These are phyloP conservation scores for Adansonia rubrostipa DNA, from an alignment of 441 rosid species.

Conservation along the genomic window DNA sequence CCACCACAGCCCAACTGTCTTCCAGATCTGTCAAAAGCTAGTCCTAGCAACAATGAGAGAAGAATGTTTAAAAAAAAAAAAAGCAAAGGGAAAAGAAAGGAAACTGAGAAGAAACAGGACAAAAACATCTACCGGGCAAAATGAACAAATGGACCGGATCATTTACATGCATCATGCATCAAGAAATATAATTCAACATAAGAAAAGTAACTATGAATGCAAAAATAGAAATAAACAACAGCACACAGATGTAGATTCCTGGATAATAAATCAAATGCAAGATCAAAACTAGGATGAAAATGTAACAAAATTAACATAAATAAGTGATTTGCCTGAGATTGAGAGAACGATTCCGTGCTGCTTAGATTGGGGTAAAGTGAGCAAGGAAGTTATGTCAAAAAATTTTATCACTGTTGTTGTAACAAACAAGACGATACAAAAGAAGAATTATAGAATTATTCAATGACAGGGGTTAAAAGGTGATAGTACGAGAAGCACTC, in stretches of 20 bases:
- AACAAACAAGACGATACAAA: background rate
- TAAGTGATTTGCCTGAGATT: background rate
- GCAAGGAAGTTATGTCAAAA: background rate
- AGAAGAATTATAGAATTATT: background rate
- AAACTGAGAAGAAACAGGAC: background rate
- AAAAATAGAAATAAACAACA: background rate
- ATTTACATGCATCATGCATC: conserved; percentile 69
- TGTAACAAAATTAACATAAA: background rate
- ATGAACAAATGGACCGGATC: conserved; percentile 80
- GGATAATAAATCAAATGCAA: background rate
- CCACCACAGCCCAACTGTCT: conserved; percentile 96
- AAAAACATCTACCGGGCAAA: conserved; percentile 66
- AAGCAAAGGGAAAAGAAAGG: background rate
- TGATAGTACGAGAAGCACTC: background rate
- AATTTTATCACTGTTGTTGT: background rate
- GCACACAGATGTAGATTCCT: conserved; percentile 3
- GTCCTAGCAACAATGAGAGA: conserved; percentile 54
- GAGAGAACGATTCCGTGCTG: background rate
- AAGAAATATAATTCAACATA: conserved; percentile 28
- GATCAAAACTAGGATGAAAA: background rate
- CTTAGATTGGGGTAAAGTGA: background rate
- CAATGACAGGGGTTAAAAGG: background rate
- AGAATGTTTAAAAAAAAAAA: background rate
- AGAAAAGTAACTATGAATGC: conserved; percentile 5
- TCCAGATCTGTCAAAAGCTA: conserved; percentile 87